These are phyloP conservation scores for Ormosia semicastrata DNA, from an alignment of 306 rosid genomes.

Conservation along the genomic window DNA sequence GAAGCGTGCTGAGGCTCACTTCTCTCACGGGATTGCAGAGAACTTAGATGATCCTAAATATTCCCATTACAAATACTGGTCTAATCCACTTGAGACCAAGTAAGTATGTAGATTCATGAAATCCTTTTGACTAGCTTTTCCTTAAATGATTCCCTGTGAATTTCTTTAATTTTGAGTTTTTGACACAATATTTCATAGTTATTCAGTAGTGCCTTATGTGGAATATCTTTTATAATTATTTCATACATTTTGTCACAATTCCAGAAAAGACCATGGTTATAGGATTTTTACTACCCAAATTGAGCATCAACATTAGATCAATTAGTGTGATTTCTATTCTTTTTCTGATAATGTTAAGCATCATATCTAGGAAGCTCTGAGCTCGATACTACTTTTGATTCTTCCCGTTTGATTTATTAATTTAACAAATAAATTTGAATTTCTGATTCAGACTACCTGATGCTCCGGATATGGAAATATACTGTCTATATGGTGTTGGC, in stretches of 20 bases:
- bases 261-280: not conserved
- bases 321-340: not conserved
- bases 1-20: slow-evolving; percentile 68
- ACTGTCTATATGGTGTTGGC: slow-evolving; percentile 72
- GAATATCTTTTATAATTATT: not conserved
- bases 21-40: slow-evolving; percentile 82
- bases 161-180: not conserved
- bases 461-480: slow-evolving; percentile 80
- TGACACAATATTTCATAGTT: not conserved
- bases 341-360: not conserved
- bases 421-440: slow-evolving; percentile 1
- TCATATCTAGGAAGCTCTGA: not conserved
- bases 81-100: slow-evolving; percentile 85
- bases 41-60: slow-evolving; percentile 72
- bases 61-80: slow-evolving; percentile 74
- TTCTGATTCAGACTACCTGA: slow-evolving; percentile 56
- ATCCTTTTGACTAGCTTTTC: not conserved
- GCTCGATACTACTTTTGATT: not conserved
- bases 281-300: not conserved
- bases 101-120: slow-evolving; percentile 32
- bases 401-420: not conserved
- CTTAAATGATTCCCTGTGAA: not conserved
- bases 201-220: not conserved
- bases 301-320: not conserved
- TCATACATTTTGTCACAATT: not conserved